Evolutionary conservation across 2,329 filamentous ascomycete genomes (phyloP).

Genomic region (Neofusicoccum parvum): DNA sequence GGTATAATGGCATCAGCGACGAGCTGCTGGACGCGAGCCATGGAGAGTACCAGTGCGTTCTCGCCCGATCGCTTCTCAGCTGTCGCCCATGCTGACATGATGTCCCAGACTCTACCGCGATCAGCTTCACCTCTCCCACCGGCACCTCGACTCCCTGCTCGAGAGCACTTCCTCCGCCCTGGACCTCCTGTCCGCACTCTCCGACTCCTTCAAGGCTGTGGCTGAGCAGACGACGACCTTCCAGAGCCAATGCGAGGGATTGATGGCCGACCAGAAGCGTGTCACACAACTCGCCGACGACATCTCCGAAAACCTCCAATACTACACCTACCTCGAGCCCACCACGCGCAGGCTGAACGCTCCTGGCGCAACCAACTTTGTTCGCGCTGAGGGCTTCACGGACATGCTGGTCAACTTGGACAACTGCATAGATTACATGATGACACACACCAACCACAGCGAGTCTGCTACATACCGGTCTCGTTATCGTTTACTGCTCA

Average conservation of each 20-base stretch:
- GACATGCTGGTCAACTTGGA: conserved; percentile 88
- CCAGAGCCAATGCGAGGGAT: conserved; percentile 85
- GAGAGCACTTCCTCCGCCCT: conserved; percentile 76
- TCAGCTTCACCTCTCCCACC: conserved; percentile 77
- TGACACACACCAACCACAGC: conserved; percentile 78
- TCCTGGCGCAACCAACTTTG: conserved; percentile 82
- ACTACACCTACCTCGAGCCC: conserved; percentile 90
- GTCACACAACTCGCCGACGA: conserved; percentile 79
- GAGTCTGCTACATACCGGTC: conserved; percentile 87
- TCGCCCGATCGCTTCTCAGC: background rate
- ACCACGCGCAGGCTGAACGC: conserved; percentile 90
- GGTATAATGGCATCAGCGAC: conserved; percentile 63
- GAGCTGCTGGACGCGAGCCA: conserved; percentile 80
- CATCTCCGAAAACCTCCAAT: conserved; percentile 86
- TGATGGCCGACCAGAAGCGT: conserved; percentile 78
- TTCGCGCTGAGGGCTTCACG: conserved; percentile 80
- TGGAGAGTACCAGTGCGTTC: conserved; percentile 74
- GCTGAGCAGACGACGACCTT: conserved; percentile 92
- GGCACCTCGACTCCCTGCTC: conserved; percentile 79
- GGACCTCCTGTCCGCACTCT: conserved; percentile 73
- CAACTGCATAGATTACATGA: conserved; percentile 91
- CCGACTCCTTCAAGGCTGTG: conserved; percentile 83
- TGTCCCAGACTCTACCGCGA: conserved; percentile 69
- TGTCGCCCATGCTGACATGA: conserved; percentile 12
- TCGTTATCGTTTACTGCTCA: conserved; percentile 80